Percentiles rank a stretch among this genome's conserved stretches.
These are phyloP conservation scores for Litsea cubeba DNA, from an alignment of 164 flowering plant species.

Conservation along the genomic window DNA sequence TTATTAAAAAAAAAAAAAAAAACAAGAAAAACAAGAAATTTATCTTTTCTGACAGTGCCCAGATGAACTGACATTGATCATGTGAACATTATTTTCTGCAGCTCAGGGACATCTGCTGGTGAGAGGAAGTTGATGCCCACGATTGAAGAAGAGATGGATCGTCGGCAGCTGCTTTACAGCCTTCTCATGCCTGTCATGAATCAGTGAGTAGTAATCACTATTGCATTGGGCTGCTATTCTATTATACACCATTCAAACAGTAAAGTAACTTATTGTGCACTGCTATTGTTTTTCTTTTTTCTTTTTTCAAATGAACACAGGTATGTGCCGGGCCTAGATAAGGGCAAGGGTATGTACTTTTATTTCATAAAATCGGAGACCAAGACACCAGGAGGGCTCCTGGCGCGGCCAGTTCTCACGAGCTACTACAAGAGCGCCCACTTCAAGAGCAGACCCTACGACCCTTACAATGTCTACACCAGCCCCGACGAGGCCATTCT, in stretches of 20 bases:
- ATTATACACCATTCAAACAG: background rate
- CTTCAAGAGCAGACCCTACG: constrained; percentile 30
- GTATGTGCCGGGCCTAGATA: constrained; percentile 37
- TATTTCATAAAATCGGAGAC: constrained; percentile 31
- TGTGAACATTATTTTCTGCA: constrained; percentile 3
- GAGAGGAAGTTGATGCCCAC: constrained; percentile 44
- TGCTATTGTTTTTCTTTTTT: too few species aligned
- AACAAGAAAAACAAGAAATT: too few species aligned
- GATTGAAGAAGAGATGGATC: constrained; percentile 33
- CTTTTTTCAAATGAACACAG: constrained; percentile 9
- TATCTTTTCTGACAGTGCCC: too few species aligned
- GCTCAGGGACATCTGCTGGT: constrained; percentile 48
- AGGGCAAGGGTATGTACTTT: constrained; percentile 42
- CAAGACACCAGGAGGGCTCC: constrained; percentile 37
- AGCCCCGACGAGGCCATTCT: constrained; percentile 45
- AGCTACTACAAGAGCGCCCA: constrained; percentile 40
- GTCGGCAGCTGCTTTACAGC: constrained; percentile 34
- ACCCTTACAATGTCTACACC: constrained; percentile 38
- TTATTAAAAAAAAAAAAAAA: too few species aligned
- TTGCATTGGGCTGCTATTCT: background rate
- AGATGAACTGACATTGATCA: background rate
- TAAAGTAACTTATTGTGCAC: background rate
- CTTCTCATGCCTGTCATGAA: constrained; percentile 48
- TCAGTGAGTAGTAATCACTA: constrained; percentile 19
- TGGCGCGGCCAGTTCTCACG: constrained; percentile 38